Conservation (phyloP, 1,139 yeast genomes). For the Yamadazyma taylorii region DNA sequence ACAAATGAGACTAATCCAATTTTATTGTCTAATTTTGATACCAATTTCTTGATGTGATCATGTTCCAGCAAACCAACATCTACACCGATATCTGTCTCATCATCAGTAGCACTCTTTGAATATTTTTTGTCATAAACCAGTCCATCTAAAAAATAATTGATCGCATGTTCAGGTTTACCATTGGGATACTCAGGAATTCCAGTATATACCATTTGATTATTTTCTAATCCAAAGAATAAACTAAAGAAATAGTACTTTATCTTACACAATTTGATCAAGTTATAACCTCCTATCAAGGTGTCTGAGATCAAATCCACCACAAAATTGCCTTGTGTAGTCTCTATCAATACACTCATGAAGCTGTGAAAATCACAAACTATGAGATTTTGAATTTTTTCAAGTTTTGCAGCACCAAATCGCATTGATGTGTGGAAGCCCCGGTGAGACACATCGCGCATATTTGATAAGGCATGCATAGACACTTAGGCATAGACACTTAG, state of each 20-base stretch:
- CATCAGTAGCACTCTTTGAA: not conserved
- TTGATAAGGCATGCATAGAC: too few relatives aligned
- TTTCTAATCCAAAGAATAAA: conserved; percentile 46
- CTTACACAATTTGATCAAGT: conserved; percentile 58
- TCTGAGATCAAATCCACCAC: conserved; percentile 47
- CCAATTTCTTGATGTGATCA: not conserved
- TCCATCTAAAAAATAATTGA: conserved; percentile 12
- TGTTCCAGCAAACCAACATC: too few relatives aligned
- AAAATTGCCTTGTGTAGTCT: conserved; percentile 52
- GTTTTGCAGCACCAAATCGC: too few relatives aligned
- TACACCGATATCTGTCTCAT: not conserved
- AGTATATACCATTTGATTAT: conserved; percentile 36
- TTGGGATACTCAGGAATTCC: conserved; percentile 52
- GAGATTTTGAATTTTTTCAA: too few relatives aligned
- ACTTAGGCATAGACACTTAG: too few relatives aligned
- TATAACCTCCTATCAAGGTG: conserved; percentile 30
- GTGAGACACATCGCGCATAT: too few relatives aligned
- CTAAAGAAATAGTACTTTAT: conserved; percentile 52
- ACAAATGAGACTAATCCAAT: conserved; percentile 36
- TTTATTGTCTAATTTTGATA: conserved; percentile 18
- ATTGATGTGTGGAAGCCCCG: too few relatives aligned
- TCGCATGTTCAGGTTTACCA: conserved; percentile 7
- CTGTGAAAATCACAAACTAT: too few relatives aligned
- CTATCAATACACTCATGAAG: conserved; percentile 62
- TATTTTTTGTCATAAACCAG: conserved; percentile 3